Percentiles rank a stretch among this genome's conserved stretches.
phyloP scores from a whole-genome alignment of 2,329 filamentous ascomycete genomes.

The Hirsutella thompsonii region DNA sequence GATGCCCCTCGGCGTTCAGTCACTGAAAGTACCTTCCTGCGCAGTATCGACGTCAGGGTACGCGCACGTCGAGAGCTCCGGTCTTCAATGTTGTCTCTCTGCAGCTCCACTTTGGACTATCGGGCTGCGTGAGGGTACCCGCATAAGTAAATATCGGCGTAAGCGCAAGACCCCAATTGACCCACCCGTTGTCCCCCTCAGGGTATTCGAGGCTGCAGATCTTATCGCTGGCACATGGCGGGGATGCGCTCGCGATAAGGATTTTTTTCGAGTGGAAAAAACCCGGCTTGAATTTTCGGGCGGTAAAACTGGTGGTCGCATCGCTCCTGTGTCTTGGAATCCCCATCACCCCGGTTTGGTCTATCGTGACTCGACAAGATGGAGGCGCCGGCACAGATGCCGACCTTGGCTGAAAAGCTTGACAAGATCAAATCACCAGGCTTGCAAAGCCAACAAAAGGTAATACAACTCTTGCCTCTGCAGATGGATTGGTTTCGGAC shows the following conservation, averaged over 20 bases:
- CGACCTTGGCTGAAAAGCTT: constrained; percentile 71
- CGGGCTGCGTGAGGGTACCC: background rate
- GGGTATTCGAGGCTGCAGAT: background rate
- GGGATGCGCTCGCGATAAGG: constrained; percentile 8
- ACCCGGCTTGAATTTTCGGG: background rate
- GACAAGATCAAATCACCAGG: constrained; percentile 96
- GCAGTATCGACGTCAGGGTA: no score
- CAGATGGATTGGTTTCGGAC: no score
- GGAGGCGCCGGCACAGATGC: constrained; percentile 30
- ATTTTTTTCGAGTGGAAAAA: constrained; percentile 8
- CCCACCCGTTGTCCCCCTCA: no score
- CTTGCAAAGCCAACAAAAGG: constrained; percentile 88
- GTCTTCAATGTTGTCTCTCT: background rate
- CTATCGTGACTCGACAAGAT: constrained; percentile 9
- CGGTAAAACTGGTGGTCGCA: background rate
- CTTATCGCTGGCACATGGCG: constrained; percentile 9
- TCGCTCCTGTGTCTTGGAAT: background rate
- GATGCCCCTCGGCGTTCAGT: background rate
- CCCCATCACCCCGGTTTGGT: background rate
- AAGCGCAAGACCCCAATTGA: background rate
- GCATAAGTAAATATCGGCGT: background rate
- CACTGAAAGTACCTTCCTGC: no score
- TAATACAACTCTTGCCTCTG: constrained; percentile 25
- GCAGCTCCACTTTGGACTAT: background rate
- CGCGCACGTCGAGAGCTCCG: no score